phyloP scores from a whole-genome alignment of 2,329 filamentous ascomycete species.

The Lecanoromycetidae sp. region DNA sequence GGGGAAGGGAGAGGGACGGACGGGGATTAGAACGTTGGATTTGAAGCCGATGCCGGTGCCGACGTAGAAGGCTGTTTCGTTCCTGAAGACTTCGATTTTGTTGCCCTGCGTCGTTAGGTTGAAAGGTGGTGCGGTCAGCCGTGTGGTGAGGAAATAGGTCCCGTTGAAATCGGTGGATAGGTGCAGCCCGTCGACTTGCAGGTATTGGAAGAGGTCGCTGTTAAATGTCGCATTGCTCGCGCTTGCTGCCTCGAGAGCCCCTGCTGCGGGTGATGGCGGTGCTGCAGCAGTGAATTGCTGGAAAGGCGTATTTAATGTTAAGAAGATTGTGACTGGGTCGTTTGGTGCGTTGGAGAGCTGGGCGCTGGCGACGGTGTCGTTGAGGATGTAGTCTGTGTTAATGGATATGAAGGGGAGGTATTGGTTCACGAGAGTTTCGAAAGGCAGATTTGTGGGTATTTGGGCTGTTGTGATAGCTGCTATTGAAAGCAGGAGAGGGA shows the following conservation, averaged over 20 bases:
- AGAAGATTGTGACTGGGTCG: conserved; percentile 2
- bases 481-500: not conserved
- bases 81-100: conserved; percentile 35
- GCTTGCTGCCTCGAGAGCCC: not conserved
- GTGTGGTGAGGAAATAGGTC: conserved; percentile 26
- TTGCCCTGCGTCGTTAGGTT: conserved; percentile 50
- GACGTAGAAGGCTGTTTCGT: conserved; percentile 39
- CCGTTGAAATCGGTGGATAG: conserved; percentile 18
- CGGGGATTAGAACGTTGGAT: conserved; percentile 38
- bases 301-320: not conserved
- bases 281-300: not conserved
- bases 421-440: not conserved
- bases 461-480: not conserved
- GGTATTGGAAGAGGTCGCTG: conserved; percentile 3
- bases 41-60: conserved; percentile 36
- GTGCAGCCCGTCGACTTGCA: conserved; percentile 33
- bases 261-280: not conserved
- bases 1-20: conserved; percentile 24
- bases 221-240: not conserved
- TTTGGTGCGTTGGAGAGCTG: not conserved
- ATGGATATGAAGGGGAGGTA: conserved; percentile 1
- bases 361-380: not conserved
- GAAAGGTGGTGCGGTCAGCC: conserved; percentile 39
- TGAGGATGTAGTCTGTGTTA: not conserved
- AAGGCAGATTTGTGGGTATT: not conserved